Percentiles rank a stretch among this genome's conserved stretches.
Conservation (phyloP, 495 filamentous ascomycete genomes). For the Sporormia fimetaria region DNA sequence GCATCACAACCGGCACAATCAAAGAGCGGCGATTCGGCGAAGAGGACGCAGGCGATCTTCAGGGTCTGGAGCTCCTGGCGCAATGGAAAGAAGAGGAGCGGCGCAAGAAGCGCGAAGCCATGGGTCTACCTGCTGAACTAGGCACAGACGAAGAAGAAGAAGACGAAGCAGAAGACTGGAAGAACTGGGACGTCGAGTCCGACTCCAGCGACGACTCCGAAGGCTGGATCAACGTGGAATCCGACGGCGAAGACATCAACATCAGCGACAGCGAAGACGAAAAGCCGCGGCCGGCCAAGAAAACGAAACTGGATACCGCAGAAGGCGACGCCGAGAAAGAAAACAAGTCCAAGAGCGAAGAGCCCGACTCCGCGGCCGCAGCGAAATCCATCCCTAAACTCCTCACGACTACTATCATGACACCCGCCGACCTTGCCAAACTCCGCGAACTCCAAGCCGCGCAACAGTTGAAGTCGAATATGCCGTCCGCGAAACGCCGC, state of each 20-base stretch:
- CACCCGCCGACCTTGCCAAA: conserved; percentile 83
- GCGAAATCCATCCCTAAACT: conserved; percentile 45
- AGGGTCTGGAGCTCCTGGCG: conserved; percentile 84
- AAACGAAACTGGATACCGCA: conserved; percentile 30
- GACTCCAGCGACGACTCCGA: conserved; percentile 65
- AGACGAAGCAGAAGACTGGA: conserved; percentile 57
- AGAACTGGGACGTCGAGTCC: conserved; percentile 69
- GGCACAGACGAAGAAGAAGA: conserved; percentile 42
- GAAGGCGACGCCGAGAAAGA: conserved; percentile 32
- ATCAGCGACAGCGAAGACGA: conserved; percentile 52
- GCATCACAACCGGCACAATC: conserved; percentile 54
- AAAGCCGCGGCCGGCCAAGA: conserved; percentile 50
- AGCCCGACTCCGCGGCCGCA: conserved; percentile 20
- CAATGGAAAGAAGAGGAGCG: conserved; percentile 88
- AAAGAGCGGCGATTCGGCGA: conserved; percentile 70
- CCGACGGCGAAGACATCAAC: conserved; percentile 63
- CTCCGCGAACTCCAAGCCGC: conserved; percentile 72
- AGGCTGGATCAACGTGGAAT: conserved; percentile 88
- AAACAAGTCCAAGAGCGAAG: conserved; percentile 14
- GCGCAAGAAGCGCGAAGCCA: conserved; percentile 55
- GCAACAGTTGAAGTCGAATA: conserved; percentile 53
- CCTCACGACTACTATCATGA: conserved; percentile 79
- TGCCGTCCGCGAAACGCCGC: conserved; percentile 38
- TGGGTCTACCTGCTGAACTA: conserved; percentile 46
- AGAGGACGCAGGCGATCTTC: conserved; percentile 68